Evolutionary conservation across 345 rosid genomes (phyloP), one percentile per base, ranked within the genome.

Genomic region (Geranium brycei): DNA sequence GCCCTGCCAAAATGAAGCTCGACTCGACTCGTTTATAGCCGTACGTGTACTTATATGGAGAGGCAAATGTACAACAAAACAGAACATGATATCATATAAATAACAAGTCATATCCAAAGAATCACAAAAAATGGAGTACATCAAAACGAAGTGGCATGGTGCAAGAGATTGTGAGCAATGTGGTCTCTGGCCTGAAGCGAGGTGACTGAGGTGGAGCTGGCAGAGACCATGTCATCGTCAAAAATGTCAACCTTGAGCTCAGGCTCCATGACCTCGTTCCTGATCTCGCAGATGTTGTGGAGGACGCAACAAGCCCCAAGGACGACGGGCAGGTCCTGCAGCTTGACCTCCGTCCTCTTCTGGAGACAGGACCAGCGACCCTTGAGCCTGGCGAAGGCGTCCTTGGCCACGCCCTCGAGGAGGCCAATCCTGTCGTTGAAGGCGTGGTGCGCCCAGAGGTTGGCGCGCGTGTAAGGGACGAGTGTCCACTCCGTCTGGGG

Each of bases 221-320:
- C 91, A 19, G 91, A 79, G 7, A 83, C 76, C 57, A 82, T 75
- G 31, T 79, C 91, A 60, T 89, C 95, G 57, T 89, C 96, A 5
- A 77, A 78, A 4, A 87, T 64, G 19, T 83, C 87, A 59, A 79
- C 82, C 60, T 67, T 70, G 3, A 68, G 65, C 64, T 68, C 87
- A 32, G 81, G 80, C 4, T 66, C 76, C 68, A 85, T 67, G 67
- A 51, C 82, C 70, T 89, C 95, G 1, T 76, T 81, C 70, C 80
- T 79, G 83, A 82, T 77, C 87, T 89, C 95, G 57, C 96, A 89
- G 0, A 89, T 83, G 31, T 89, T 89, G 19, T 89, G 96, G 60
- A 89, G 16, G 47, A 89, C 88, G 65, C 96, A 89, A 30, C 96
- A 89, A 60, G 96, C 96, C 4, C 96, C 95, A 0, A 89, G 81